Evolutionary conservation across 1,139 yeast genomes (phyloP).

Genomic region (Pichia sp.): DNA sequence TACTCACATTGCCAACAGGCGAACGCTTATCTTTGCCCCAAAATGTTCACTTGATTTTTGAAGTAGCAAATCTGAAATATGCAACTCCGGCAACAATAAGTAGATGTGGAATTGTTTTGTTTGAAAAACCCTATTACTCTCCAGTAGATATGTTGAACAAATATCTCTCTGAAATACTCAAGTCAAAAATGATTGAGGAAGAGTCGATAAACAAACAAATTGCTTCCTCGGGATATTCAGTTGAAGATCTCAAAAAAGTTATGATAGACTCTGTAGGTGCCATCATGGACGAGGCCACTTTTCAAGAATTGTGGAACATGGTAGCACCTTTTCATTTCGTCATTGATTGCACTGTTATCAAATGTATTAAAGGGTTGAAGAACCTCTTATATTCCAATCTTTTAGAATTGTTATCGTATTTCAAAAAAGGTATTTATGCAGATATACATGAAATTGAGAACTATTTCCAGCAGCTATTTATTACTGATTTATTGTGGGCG

Average conservation of each 20-base stretch:
- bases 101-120: slow-evolving; percentile 87
- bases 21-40: slow-evolving; percentile 67
- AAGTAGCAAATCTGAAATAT: slow-evolving; percentile 55
- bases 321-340: slow-evolving; percentile 13
- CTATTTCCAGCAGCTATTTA: no score
- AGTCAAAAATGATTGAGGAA: slow-evolving; percentile 21
- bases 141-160: slow-evolving; percentile 23
- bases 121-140: slow-evolving; percentile 36
- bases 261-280: background rate
- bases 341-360: background rate
- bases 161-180: slow-evolving; percentile 10
- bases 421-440: no score
- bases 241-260: slow-evolving; percentile 9
- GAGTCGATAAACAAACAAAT: slow-evolving; percentile 18
- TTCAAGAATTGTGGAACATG: slow-evolving; percentile 18
- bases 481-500: no score
- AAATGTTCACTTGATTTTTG: slow-evolving; percentile 65
- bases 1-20: slow-evolving; percentile 82
- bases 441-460: no score
- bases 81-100: slow-evolving; percentile 92
- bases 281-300: slow-evolving; percentile 8
- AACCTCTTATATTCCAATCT: slow-evolving; percentile 29
- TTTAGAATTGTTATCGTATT: slow-evolving; percentile 28
- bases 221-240: slow-evolving; percentile 4
- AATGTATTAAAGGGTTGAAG: slow-evolving; percentile 1